Evolutionary conservation across 306 rosid species (phyloP), one percentile per base, ranked within the genome.

Genomic region (Fragaria ananassa): DNA sequence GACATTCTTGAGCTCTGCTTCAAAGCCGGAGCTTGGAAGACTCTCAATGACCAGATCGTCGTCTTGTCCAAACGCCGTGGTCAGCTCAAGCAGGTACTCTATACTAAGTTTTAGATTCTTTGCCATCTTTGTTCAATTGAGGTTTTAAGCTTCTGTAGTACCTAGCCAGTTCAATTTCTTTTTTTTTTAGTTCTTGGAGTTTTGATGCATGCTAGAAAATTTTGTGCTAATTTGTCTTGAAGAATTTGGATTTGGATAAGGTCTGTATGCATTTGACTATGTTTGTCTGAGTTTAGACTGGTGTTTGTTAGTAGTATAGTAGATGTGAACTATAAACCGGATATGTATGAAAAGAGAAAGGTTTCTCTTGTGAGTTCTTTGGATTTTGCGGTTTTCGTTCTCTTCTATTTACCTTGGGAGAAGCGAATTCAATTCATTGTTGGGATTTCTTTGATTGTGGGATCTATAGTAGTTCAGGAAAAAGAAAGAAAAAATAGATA

Each of bases 41-140:
- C 86, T 63, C 96, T 93, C 61, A 93, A 88, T 35, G 98, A 93
- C 66, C 98, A 90, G 88, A 93, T 93, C 85, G 63, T 91, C 31
- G 91, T 91, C 8, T 77, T 91, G 76, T 93, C 98, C 7, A 93
- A 93, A 79, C 97, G 98, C 66, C 97, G 97, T 23, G 98, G 97
- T 72, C 96, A 90, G 86, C 97, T 93, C 42, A 91, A 93, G 88
- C 98, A 91, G 97, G 98, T 88, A 71, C 31, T 14, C 34, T 19
- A 19, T n/a, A 14, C 53, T 46, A 11, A 46, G 6, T 46, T 5
- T 17, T 50, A 9, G 45, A 53, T 18, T 50, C 29, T 31, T 6
- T 46, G 60, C 1, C 74, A 17, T 70, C 42, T 47, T 23, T 62
- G n/a, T 58, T 74, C 58, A 19, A 53, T 53, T 15, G 8, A 51